phyloP scores from a whole-genome alignment of 768 basidiomycete genomes.

The Multifurca ochricompacta region DNA sequence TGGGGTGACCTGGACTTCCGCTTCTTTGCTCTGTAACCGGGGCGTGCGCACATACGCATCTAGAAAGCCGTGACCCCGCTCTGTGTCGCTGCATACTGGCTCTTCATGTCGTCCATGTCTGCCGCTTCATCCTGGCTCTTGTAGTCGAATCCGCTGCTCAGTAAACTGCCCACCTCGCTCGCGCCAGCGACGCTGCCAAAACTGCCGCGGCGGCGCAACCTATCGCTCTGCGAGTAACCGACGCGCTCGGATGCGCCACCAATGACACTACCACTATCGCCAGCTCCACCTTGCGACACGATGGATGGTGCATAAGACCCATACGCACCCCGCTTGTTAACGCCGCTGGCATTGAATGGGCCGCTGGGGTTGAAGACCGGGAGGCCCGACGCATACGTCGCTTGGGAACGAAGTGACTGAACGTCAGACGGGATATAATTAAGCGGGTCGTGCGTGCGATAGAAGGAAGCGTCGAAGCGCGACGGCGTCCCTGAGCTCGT shows the following conservation, averaged over 20 bases:
- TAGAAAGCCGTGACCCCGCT: conserved; percentile 82
- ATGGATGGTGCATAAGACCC: conserved; percentile 86
- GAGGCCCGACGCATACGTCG: conserved; percentile 87
- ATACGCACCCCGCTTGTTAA: conserved; percentile 59
- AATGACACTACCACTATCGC: conserved; percentile 43
- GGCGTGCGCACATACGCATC: conserved; percentile 17
- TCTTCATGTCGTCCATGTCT: conserved; percentile 82
- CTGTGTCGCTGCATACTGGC: conserved; percentile 81
- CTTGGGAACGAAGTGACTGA: conserved; percentile 94
- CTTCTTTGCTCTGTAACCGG: conserved; percentile 1
- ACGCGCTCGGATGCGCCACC: conserved; percentile 41
- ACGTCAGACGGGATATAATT: conserved; percentile 93
- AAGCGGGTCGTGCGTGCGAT: conserved; percentile 88
- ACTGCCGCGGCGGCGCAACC: conserved; percentile 69
- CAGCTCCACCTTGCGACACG: conserved; percentile 83
- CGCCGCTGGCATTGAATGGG: conserved; percentile 62
- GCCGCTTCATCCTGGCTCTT: conserved; percentile 82
- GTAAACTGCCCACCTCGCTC: conserved; percentile 63
- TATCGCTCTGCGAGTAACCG: conserved; percentile 87
- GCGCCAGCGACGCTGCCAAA: conserved; percentile 69
- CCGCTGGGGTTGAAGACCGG: conserved; percentile 71
- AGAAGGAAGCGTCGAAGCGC: conserved; percentile 94
- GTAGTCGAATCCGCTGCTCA: conserved; percentile 65
- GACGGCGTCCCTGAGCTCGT: conserved; percentile 77
- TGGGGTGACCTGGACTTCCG: background rate